These are phyloP conservation scores for Umbellularia californica DNA, from an alignment of 164 flowering plant genomes.

Conservation along the genomic window DNA sequence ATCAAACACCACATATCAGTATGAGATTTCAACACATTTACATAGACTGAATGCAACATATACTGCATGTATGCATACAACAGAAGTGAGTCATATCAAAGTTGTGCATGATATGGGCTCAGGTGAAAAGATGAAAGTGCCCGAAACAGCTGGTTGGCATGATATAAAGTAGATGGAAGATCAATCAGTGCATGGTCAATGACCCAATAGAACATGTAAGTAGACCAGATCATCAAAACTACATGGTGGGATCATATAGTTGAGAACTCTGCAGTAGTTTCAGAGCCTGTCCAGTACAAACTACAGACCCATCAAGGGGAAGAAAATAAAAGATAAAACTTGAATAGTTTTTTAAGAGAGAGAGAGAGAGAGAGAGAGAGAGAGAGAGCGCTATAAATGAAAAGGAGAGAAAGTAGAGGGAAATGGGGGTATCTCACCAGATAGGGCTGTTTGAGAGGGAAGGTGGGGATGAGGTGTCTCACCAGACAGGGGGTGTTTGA, in stretches of 20 bases:
- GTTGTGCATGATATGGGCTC: not conserved
- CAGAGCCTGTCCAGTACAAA: no score
- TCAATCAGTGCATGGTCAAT: no score
- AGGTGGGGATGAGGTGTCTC: not conserved
- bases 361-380: not conserved
- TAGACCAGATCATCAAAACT: no score
- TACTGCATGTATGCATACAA: no score
- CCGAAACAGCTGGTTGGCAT: not conserved
- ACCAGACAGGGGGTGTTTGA: not conserved
- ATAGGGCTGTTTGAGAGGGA: not conserved
- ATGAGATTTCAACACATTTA: no score
- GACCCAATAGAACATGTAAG: no score
- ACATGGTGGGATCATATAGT: no score
- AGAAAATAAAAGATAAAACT: not conserved
- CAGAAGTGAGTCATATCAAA: no score
- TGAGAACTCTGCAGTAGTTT: no score
- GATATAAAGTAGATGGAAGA: no score
- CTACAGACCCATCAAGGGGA: not conserved
- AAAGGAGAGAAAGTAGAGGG: not conserved
- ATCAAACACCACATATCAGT: no score
- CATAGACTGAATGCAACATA: no score
- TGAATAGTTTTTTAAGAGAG: not conserved
- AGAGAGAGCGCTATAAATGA: not conserved
- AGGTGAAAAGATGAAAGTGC: not conserved
- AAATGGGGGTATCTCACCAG: not conserved